Evolutionary conservation across 2,329 filamentous ascomycete species (phyloP).

Genomic region (Bipolaris gigantea): DNA sequence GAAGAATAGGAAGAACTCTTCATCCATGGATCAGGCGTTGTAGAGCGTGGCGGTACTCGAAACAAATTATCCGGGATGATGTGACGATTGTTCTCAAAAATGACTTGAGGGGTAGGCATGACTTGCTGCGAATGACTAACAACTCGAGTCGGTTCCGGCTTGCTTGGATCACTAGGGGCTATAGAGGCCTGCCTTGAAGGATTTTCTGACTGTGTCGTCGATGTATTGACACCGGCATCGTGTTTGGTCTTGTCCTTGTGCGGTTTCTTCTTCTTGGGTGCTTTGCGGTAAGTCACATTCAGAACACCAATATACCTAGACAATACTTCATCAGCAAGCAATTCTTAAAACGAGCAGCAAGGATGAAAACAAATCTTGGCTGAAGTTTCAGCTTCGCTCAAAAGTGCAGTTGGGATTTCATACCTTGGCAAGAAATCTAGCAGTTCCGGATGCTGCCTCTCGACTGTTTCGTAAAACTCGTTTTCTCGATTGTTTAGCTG

Average conservation of each 20-base stretch:
- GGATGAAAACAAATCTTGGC: slow-evolving; percentile 34
- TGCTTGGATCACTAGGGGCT: slow-evolving; percentile 10
- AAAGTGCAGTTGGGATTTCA: slow-evolving; percentile 25
- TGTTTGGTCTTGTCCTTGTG: slow-evolving; percentile 33
- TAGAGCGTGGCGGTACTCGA: slow-evolving; percentile 57
- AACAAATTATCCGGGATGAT: slow-evolving; percentile 87
- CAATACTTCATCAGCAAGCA: slow-evolving; percentile 38
- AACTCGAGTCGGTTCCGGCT: slow-evolving; percentile 47
- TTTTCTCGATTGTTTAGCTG: slow-evolving; percentile 98
- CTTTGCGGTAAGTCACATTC: slow-evolving; percentile 93
- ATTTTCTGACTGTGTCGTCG: slow-evolving; percentile 22
- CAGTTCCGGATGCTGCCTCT: slow-evolving; percentile 85
- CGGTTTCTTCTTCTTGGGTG: slow-evolving; percentile 62
- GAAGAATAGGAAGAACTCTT: slow-evolving; percentile 33
- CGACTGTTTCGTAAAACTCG: slow-evolving; percentile 96
- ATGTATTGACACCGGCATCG: slow-evolving; percentile 19
- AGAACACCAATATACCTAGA: slow-evolving; percentile 91
- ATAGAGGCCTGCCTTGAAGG: slow-evolving; percentile 22
- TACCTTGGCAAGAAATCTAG: slow-evolving; percentile 84
- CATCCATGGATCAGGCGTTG: slow-evolving; percentile 43
- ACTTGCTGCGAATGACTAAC: slow-evolving; percentile 77
- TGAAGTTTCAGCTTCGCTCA: slow-evolving; percentile 46
- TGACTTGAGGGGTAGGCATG: slow-evolving; percentile 80
- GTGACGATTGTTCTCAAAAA: slow-evolving; percentile 91
- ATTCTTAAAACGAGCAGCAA: slow-evolving; percentile 1